Evolutionary conservation across 1,284 basidiomycete genomes (phyloP).

Genomic region (Binderoboletus segoi): DNA sequence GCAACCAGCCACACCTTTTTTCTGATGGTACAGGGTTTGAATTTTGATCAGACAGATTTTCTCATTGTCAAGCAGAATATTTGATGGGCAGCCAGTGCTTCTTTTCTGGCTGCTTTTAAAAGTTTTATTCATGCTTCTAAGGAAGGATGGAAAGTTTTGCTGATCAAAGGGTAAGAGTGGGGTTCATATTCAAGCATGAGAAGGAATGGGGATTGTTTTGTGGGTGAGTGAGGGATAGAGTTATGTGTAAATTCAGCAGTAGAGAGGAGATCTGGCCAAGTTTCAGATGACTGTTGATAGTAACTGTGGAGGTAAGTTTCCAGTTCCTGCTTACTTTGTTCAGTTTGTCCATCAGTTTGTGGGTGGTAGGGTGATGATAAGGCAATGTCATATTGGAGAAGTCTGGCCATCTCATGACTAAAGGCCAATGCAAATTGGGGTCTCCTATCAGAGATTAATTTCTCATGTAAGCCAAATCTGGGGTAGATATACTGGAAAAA

Average conservation of each 20-base stretch:
- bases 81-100: too few relatives aligned
- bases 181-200: not conserved
- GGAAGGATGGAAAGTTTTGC: not conserved
- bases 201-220: not conserved
- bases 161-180: not conserved
- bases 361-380: conserved; percentile 2
- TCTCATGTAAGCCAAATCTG: conserved; percentile 16
- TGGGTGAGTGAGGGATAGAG: not conserved
- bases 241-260: not conserved
- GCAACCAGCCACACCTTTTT: too few relatives aligned
- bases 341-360: too few relatives aligned
- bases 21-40: too few relatives aligned
- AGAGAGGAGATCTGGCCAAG: not conserved
- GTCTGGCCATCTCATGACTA: not conserved
- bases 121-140: too few relatives aligned
- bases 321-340: not conserved
- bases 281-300: not conserved
- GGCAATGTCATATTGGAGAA: not conserved
- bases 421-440: conserved; percentile 19
- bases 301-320: not conserved
- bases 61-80: too few relatives aligned
- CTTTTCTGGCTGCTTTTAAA: too few relatives aligned
- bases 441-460: conserved; percentile 30
- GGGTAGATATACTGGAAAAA: conserved; percentile 20
- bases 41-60: too few relatives aligned